Evolutionary conservation across 1,284 basidiomycete species (phyloP).

Genomic region (Ganoderma boninense): DNA sequence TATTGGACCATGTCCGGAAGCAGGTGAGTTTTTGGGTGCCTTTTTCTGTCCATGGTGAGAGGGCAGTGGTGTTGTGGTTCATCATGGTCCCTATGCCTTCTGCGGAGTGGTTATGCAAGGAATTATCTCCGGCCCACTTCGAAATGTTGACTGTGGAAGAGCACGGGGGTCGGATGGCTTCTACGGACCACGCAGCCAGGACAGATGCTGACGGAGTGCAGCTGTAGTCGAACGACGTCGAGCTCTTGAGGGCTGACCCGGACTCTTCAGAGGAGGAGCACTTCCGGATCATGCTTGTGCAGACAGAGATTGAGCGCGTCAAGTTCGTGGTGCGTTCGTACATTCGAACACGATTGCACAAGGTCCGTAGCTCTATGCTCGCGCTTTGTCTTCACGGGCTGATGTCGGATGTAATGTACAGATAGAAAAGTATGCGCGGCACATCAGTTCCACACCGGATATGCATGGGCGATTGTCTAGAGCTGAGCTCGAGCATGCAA

Average conservation of each 20-base stretch:
- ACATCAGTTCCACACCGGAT: conserved; percentile 73
- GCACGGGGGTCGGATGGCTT: background rate
- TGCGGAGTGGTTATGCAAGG: background rate
- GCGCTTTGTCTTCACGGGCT: background rate
- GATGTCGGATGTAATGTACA: conserved; percentile 41
- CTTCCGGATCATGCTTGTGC: conserved; percentile 88
- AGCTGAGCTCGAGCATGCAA: conserved; percentile 82
- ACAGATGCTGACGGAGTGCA: conserved; percentile 28
- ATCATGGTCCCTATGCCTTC: too few relatives aligned
- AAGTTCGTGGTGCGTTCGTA: conserved; percentile 91
- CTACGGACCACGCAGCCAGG: background rate
- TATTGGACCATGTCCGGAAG: conserved; percentile 86
- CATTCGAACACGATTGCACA: conserved; percentile 85
- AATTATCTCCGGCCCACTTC: background rate
- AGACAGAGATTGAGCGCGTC: conserved; percentile 92
- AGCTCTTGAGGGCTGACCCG: conserved; percentile 78
- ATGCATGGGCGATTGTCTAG: conserved; percentile 79
- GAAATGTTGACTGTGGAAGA: background rate
- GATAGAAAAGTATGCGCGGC: conserved; percentile 89
- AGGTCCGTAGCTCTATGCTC: conserved; percentile 56
- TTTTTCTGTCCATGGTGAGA: background rate
- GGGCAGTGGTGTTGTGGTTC: background rate
- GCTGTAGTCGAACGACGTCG: conserved; percentile 49
- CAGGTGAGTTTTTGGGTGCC: conserved; percentile 66
- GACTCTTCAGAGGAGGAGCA: conserved; percentile 90